Percentiles rank a stretch among this genome's conserved stretches.
phyloP scores from a whole-genome alignment of 176 grass and related monocot genomes.

The Dactylis glomerata region DNA sequence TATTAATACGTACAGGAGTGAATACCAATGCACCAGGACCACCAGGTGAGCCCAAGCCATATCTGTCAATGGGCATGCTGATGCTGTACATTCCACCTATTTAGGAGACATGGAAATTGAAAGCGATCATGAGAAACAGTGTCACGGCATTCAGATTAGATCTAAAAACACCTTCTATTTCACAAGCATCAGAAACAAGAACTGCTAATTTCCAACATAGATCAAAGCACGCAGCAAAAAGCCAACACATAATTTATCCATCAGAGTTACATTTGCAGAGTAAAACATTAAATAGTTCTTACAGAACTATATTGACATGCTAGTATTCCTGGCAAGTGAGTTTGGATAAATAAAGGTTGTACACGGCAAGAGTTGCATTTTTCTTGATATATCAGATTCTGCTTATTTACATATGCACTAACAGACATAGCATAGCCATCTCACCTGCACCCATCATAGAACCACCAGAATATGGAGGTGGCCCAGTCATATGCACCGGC shows the following conservation, averaged over 20 bases:
- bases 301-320: not conserved
- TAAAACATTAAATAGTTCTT: not conserved
- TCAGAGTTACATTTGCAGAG: not conserved
- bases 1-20: not conserved
- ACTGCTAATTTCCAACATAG: not conserved
- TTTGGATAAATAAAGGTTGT: not conserved
- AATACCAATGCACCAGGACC: constrained; percentile 61
- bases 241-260: not conserved
- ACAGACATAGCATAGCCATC: not conserved
- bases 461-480: constrained; percentile 52
- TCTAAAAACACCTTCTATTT: not conserved
- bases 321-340: not conserved
- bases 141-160: not conserved
- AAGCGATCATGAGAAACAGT: not conserved
- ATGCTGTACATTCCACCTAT: constrained; percentile 84
- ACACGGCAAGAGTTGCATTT: not conserved
- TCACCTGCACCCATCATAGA: constrained; percentile 74
- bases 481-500: constrained; percentile 53
- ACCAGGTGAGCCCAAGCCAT: constrained; percentile 50
- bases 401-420: not conserved
- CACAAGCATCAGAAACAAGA: not conserved
- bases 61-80: constrained; percentile 70
- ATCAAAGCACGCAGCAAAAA: not conserved
- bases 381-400: not conserved
- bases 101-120: constrained; percentile 16